Evolutionary conservation across 768 basidiomycete genomes (phyloP), one percentile per base, ranked within the genome.

Genomic region (Coprinopsis marcescibilis): DNA sequence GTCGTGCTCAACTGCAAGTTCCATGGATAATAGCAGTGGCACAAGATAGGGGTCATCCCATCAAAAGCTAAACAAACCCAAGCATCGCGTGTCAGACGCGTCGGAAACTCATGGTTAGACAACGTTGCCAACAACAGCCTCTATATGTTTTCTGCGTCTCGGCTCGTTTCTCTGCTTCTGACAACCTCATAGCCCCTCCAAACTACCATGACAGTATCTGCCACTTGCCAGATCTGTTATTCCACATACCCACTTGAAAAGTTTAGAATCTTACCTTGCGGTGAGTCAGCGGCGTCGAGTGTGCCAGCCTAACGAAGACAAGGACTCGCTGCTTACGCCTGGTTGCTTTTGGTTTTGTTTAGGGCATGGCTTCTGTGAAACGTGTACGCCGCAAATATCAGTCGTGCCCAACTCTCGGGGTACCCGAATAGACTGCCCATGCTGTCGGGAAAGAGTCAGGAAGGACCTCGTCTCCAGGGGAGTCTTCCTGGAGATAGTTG

Each of bases 321-420:
- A 3, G 14, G 21, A 33, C n/a, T n/a, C n/a, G n/a, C n/a, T n/a
- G n/a, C n/a, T n/a, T n/a, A n/a, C n/a, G 17, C 33, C 33, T 35
- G 20, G 24, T n/a, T 23, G 30, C 37, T 20, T 20, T 23, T 24
- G 3, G 23, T 4, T 35, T 11, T 19, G 21, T 48, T 40, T 38
- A 71, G 72, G 72, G 10, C 72, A 74, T 49, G 69, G 70, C n/a
- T 70, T 63, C 46, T 75, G 72, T 43, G 49, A 42, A 5, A 44
- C 52, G n/a, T 75, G 71, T 51, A 58, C 62, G 15, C 43, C 52
- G 3, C 38, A 43, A 7, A 26, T 68, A 3, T 57, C 67, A 32
- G 46, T 33, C 23, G 39, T 44, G 29, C 37, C 41, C 44, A 19
- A 23, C 30, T 43, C 34, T 20, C 17, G 13, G 10, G 24, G 23